These are phyloP conservation scores for Acrocalymma vagum DNA, from an alignment of 2,329 filamentous ascomycete genomes.

Conservation along the genomic window DNA sequence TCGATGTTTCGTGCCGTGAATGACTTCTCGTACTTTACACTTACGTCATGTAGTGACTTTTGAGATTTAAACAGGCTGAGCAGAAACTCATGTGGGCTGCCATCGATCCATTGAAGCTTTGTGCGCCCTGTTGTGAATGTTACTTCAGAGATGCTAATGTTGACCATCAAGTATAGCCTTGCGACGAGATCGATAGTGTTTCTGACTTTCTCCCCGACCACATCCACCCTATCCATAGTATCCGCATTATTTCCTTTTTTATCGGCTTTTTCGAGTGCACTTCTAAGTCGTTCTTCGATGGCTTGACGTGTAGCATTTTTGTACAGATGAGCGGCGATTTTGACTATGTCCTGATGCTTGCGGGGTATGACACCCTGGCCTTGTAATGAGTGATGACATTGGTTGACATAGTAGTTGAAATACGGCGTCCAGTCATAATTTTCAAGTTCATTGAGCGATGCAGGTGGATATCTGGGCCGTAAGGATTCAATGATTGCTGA, in stretches of 20 bases:
- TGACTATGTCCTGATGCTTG: constrained; percentile 26
- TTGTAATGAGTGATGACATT: no score
- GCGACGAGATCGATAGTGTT: constrained; percentile 26
- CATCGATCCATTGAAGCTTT: constrained; percentile 11
- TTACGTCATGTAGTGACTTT: constrained; percentile 7
- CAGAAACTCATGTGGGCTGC: constrained; percentile 9
- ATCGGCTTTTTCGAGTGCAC: constrained; percentile 11
- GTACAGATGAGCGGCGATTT: constrained; percentile 17
- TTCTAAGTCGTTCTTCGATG: constrained; percentile 10
- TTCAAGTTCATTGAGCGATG: no score
- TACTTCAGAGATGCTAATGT: constrained; percentile 13
- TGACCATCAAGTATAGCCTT: constrained; percentile 20
- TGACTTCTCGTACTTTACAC: constrained; percentile 14
- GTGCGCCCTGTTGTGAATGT: constrained; percentile 14
- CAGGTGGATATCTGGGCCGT: no score
- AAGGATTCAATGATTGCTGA: no score
- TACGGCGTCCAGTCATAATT: no score
- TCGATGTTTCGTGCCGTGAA: constrained; percentile 28
- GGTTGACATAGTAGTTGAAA: no score
- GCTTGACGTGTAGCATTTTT: constrained; percentile 6
- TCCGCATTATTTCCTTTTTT: constrained; percentile 15
- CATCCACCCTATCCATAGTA: constrained; percentile 12
- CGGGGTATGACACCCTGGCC: constrained; percentile 14
- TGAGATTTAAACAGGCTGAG: constrained; percentile 4
- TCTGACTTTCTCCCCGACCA: constrained; percentile 16